Evolutionary conservation across 768 basidiomycete genomes (phyloP).

Genomic region (Tubosaeta brunneosetosa): DNA sequence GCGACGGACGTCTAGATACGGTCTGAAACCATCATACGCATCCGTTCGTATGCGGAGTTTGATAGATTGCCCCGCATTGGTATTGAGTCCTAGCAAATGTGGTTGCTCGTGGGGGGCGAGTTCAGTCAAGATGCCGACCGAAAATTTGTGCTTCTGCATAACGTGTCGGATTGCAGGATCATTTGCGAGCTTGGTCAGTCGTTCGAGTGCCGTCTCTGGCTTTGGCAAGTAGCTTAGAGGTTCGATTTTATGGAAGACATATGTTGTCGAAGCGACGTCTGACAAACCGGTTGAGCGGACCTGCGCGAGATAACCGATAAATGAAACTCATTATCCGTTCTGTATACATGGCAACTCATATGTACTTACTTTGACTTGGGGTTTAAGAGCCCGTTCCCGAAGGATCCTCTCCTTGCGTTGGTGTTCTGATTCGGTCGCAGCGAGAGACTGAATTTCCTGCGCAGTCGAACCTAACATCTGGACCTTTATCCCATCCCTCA

Average conservation of each 20-base stretch:
- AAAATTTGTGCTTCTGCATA: conserved; percentile 66
- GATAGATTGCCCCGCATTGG: conserved; percentile 56
- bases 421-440: conserved; percentile 53
- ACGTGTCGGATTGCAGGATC: conserved; percentile 68
- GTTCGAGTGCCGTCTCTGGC: conserved; percentile 48
- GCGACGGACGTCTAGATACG: conserved; percentile 57
- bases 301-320: conserved; percentile 24
- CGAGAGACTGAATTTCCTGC: conserved; percentile 52
- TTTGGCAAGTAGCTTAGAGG: conserved; percentile 63
- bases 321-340: neutral
- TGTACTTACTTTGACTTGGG: conserved; percentile 62
- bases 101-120: conserved; percentile 77
- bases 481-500: conserved; percentile 61
- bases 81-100: conserved; percentile 63
- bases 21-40: conserved; percentile 65
- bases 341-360: neutral
- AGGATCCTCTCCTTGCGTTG: conserved; percentile 54
- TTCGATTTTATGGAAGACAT: conserved; percentile 60
- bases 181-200: conserved; percentile 56
- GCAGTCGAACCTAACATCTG: conserved; percentile 67
- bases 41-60: conserved; percentile 68
- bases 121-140: conserved; percentile 68
- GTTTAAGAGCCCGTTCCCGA: conserved; percentile 52
- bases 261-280: conserved; percentile 37
- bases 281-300: conserved; percentile 53